These are phyloP conservation scores for Amoeboaphelidium occidentale DNA, from an alignment of 371 early-diverging fungal genomes.

Conservation along the genomic window DNA sequence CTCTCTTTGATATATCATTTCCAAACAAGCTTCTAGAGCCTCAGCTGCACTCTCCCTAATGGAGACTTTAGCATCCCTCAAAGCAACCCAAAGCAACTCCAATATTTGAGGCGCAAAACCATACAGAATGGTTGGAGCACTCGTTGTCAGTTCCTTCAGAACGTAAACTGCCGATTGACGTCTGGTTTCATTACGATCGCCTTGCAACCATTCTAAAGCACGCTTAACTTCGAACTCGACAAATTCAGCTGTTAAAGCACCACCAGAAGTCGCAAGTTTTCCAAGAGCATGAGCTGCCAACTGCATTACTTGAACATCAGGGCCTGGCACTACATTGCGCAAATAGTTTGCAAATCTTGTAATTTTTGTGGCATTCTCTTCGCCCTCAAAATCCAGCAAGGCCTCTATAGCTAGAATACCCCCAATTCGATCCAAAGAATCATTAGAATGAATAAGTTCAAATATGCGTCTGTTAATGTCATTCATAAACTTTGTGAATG, in stretches of 20 bases:
- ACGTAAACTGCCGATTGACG: constrained; percentile 70
- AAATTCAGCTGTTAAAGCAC: constrained; percentile 51
- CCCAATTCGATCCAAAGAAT: constrained; percentile 38
- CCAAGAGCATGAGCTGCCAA: constrained; percentile 59
- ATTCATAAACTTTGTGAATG: constrained; percentile 33
- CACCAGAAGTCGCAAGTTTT: constrained; percentile 16
- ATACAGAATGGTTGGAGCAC: constrained; percentile 63
- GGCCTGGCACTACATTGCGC: constrained; percentile 51
- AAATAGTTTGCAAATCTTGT: constrained; percentile 65
- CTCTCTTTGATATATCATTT: constrained; percentile 57
- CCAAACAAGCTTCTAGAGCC: constrained; percentile 53
- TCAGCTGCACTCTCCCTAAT: constrained; percentile 74
- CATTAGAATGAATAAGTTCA: constrained; percentile 36
- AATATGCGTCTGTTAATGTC: constrained; percentile 47
- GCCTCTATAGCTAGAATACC: constrained; percentile 38
- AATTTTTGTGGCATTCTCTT: constrained; percentile 54
- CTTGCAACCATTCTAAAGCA: constrained; percentile 68
- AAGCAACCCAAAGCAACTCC: constrained; percentile 60
- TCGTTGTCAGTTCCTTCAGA: constrained; percentile 49
- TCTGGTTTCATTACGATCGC: constrained; percentile 43
- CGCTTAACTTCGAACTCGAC: constrained; percentile 68
- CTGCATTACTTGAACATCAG: constrained; percentile 55
- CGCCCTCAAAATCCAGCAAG: constrained; percentile 56
- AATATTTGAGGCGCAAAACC: constrained; percentile 58
- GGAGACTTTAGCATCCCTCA: constrained; percentile 49